Percentiles rank a stretch among this genome's conserved stretches.
Conservation (phyloP, 306 rosid species). For the Hippophae tibetana region DNA sequence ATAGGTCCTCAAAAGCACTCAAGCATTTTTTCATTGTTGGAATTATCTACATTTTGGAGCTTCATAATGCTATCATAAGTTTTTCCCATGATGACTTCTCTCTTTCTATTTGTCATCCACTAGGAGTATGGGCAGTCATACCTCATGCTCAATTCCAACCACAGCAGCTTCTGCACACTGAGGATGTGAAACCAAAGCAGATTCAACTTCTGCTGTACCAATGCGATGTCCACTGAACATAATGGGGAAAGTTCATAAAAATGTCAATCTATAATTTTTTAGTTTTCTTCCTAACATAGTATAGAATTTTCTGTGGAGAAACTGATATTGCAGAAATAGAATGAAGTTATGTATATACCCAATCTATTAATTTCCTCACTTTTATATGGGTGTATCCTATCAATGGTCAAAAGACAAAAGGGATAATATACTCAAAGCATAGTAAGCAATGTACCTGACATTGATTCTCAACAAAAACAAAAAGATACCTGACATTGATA, state of each 20-base stretch:
- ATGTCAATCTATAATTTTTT: neutral
- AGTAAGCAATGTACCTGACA: no score
- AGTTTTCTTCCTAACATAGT: no score
- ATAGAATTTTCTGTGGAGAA: neutral
- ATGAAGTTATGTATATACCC: no score
- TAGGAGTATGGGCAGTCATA: slow-evolving; percentile 15
- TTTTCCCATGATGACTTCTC: neutral
- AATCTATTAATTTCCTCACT: no score
- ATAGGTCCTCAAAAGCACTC: no score
- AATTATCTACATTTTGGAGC: no score
- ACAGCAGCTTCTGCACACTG: slow-evolving; percentile 98
- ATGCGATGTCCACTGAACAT: slow-evolving; percentile 94
- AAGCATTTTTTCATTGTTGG: no score
- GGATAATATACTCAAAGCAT: neutral
- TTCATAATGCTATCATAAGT: no score
- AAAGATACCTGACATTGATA: slow-evolving; percentile 81
- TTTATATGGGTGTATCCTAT: no score
- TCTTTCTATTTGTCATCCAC: neutral
- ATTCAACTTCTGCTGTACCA: slow-evolving; percentile 99
- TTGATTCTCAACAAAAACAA: no score
- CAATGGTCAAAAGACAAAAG: neutral
- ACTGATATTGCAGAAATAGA: neutral
- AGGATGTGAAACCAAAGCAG: slow-evolving; percentile 89
- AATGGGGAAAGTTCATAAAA: neutral
- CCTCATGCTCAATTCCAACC: slow-evolving; percentile 96